These are phyloP conservation scores for Colletotrichum phormii DNA, from an alignment of 2,329 filamentous ascomycete genomes.

Conservation along the genomic window DNA sequence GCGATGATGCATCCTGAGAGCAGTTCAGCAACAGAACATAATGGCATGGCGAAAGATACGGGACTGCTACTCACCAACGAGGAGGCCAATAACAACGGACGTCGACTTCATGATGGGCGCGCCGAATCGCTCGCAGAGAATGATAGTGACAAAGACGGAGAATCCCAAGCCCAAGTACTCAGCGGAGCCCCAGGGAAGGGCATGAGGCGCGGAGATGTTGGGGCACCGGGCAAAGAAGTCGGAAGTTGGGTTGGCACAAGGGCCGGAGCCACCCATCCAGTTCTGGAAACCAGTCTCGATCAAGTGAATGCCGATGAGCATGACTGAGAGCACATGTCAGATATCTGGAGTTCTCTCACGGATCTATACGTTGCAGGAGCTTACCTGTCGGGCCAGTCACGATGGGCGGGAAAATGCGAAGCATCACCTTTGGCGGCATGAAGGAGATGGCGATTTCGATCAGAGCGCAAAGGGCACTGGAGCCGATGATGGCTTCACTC, in stretches of 20 bases:
- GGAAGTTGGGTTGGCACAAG: slow-evolving; percentile 61
- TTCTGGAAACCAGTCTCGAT: slow-evolving; percentile 78
- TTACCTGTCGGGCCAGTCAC: slow-evolving; percentile 75
- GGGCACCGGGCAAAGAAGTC: slow-evolving; percentile 75
- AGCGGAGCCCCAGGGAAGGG: slow-evolving; percentile 81
- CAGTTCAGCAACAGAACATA: background rate
- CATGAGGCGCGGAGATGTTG: slow-evolving; percentile 73
- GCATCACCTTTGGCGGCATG: slow-evolving; percentile 74
- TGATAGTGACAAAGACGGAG: slow-evolving; percentile 82
- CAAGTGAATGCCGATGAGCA: slow-evolving; percentile 79
- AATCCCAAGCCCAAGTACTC: slow-evolving; percentile 85
- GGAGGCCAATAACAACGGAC: slow-evolving; percentile 79
- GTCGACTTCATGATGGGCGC: slow-evolving; percentile 87
- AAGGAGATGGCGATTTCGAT: slow-evolving; percentile 82
- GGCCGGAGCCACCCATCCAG: slow-evolving; percentile 81
- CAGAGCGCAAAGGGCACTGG: slow-evolving; percentile 71
- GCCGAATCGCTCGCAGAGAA: slow-evolving; percentile 84
- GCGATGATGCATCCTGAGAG: slow-evolving; percentile 79
- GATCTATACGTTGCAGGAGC: slow-evolving; percentile 46
- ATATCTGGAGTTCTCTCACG: background rate
- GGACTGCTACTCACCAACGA: slow-evolving; percentile 46
- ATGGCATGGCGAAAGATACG: too few relatives aligned
- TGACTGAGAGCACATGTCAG: slow-evolving; percentile 48
- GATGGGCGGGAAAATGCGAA: slow-evolving; percentile 82
- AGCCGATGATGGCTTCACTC: slow-evolving; percentile 75